Percentiles rank a stretch among this genome's conserved stretches.
Conservation (phyloP, 495 filamentous ascomycete genomes). For the Amphirosellinia nigrospora region DNA sequence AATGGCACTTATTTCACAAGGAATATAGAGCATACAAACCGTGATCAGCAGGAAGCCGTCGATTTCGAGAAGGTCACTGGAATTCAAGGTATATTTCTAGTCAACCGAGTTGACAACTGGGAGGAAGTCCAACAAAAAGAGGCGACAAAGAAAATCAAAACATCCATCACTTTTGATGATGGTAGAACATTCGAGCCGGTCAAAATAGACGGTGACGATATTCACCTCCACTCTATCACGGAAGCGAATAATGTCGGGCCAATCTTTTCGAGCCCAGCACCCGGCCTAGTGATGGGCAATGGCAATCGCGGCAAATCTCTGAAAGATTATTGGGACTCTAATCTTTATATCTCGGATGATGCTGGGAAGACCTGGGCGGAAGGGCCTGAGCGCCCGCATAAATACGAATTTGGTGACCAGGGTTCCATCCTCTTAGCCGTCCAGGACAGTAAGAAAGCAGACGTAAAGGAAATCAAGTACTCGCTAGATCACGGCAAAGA, state of each 20-base stretch:
- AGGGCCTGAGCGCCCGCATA: constrained; percentile 80
- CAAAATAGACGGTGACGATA: constrained; percentile 60
- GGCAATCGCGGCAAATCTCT: constrained; percentile 84
- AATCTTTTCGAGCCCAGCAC: constrained; percentile 93
- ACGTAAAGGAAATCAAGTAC: constrained; percentile 65
- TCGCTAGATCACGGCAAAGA: constrained; percentile 86
- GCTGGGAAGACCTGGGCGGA: constrained; percentile 83
- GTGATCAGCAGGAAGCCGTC: constrained; percentile 69
- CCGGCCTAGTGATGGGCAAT: constrained; percentile 89
- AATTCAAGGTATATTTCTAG: constrained; percentile 89
- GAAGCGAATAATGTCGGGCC: constrained; percentile 76
- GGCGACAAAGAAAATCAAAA: constrained; percentile 68
- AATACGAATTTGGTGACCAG: constrained; percentile 93
- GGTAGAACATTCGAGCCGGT: constrained; percentile 72
- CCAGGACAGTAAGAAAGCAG: constrained; percentile 68
- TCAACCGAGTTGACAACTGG: constrained; percentile 89
- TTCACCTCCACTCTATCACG: constrained; percentile 93
- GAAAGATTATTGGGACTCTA: constrained; percentile 63
- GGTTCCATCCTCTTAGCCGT: constrained; percentile 87
- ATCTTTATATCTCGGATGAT: constrained; percentile 88
- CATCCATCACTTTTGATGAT: constrained; percentile 91
- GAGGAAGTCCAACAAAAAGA: constrained; percentile 65
- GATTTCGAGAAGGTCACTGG: constrained; percentile 92
- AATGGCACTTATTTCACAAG: constrained; percentile 94
- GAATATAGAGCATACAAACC: constrained; percentile 91